Evolutionary conservation across 139 green algal genomes (phyloP), one percentile per base, ranked within the genome.

Genomic region (Pleodorina starrii): DNA sequence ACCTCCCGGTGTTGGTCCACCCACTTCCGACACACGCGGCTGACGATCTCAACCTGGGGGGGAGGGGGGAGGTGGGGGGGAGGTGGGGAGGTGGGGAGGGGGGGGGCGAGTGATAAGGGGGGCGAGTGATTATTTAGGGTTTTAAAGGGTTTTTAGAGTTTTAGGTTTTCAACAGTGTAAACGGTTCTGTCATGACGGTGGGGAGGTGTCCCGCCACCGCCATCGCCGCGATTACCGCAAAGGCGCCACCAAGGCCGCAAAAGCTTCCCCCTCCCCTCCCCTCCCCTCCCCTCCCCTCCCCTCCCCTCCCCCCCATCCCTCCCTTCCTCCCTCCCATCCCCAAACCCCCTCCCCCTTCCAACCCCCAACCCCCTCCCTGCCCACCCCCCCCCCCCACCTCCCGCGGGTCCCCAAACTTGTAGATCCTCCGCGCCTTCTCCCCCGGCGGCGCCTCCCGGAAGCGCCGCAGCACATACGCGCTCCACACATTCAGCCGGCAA

Each of bases 371-470:
- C 63, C 10, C 5, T 21, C n/a, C 63, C n/a, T 42, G 14, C 7
- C 10, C 63, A n/a, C n/a, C 63, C 42, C 42, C 72, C 40, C 12
- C 29, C 43, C 60, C 4, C 81, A 94, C 92, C 90, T 93, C 84
- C 32, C 86, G 90, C n/a, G 83, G 83, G 51, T 94, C 92, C 2
- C 46, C 72, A 36, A 94, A 94, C 54, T 89, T 89, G 92, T 94
- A 88, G 69, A 94, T 90, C 12, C 82, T 19, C 12, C 68, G 83
- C 50, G 68, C 29, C 90, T 92, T 92, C 48, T 76, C 87, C 23
- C 46, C 59, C 14, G 89, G 89, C 14, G 36, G 25, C 36, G 89
- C 89, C 57, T 89, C 46, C n/a, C 66, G 35, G 68, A 88, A 88
- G 35, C 83, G 66, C 46, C 27, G 25, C 44, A 69, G 44, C 83